These are phyloP conservation scores for Metarhizium robertsii DNA, from an alignment of 2,329 filamentous ascomycete species.

Conservation along the genomic window DNA sequence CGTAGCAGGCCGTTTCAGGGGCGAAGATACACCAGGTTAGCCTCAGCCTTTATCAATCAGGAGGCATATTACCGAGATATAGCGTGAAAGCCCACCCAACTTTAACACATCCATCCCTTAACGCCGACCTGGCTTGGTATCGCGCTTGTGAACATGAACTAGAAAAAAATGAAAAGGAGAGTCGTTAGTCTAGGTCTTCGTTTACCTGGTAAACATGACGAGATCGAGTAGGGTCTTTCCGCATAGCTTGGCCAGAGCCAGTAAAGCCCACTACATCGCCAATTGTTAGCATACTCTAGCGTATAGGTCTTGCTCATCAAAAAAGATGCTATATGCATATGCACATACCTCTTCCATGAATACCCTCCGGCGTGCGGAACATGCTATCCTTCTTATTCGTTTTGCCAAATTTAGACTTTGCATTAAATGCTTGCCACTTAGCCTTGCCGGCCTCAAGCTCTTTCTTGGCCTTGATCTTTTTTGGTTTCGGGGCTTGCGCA, in stretches of 20 bases:
- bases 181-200: conserved; percentile 59
- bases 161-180: background rate
- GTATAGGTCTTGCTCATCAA: background rate
- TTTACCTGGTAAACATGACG: conserved; percentile 77
- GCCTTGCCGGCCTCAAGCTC: conserved; percentile 83
- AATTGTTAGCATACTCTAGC: conserved; percentile 11
- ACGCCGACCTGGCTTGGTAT: conserved; percentile 8
- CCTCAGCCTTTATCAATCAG: conserved; percentile 25
- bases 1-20: background rate
- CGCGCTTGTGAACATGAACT: conserved; percentile 1
- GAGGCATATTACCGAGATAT: conserved; percentile 26
- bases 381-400: conserved; percentile 81
- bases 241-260: conserved; percentile 90
- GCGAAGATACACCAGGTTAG: conserved; percentile 26
- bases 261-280: conserved; percentile 73
- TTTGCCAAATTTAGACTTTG: conserved; percentile 64
- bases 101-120: conserved; percentile 11
- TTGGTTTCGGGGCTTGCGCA: conserved; percentile 65
- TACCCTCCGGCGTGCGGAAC: conserved; percentile 85
- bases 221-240: conserved; percentile 75
- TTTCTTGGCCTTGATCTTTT: conserved; percentile 85
- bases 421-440: conserved; percentile 90
- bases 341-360: conserved; percentile 70
- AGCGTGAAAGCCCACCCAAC: conserved; percentile 19
- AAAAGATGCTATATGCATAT: background rate